Conservation (phyloP, 495 filamentous ascomycete species). For the Lasiosphaeria miniovina region DNA sequence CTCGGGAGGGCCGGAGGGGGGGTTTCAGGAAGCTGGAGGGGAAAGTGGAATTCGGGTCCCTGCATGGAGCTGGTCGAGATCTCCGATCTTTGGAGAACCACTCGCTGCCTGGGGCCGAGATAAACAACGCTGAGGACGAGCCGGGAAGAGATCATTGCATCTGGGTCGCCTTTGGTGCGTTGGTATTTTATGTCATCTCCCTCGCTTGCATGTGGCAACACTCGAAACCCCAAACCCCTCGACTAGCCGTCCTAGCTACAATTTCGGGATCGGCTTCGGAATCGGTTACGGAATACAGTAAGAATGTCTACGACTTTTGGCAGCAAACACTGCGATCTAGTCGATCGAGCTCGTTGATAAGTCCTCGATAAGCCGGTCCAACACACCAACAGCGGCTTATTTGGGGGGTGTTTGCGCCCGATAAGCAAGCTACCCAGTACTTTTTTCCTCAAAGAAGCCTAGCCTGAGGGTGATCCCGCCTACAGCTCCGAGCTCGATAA, state of each 20-base stretch:
- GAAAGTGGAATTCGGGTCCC: not conserved
- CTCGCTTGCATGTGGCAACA: not conserved
- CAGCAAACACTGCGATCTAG: too few species aligned
- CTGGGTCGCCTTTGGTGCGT: not conserved
- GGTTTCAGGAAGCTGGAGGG: not conserved
- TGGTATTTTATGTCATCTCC: not conserved
- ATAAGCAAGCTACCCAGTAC: slow-evolving; percentile 10
- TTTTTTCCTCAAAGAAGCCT: slow-evolving; percentile 15
- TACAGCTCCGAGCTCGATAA: not conserved
- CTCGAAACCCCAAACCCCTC: not conserved
- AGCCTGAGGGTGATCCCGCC: slow-evolving; percentile 7
- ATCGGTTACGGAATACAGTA: too few species aligned
- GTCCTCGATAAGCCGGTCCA: not conserved
- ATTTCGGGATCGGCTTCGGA: too few species aligned
- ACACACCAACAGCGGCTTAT: not conserved
- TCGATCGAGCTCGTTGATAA: not conserved
- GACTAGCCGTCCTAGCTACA: too few species aligned
- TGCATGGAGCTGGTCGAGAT: not conserved
- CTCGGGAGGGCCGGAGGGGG: not conserved
- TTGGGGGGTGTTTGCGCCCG: not conserved
- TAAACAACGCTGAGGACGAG: not conserved
- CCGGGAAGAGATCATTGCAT: not conserved
- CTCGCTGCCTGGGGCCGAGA: not conserved
- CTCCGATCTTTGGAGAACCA: not conserved
- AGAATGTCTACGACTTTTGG: too few species aligned